Evolutionary conservation across 78 protist genomes (phyloP).

Genomic region (Blattamonas nauphoetae): DNA sequence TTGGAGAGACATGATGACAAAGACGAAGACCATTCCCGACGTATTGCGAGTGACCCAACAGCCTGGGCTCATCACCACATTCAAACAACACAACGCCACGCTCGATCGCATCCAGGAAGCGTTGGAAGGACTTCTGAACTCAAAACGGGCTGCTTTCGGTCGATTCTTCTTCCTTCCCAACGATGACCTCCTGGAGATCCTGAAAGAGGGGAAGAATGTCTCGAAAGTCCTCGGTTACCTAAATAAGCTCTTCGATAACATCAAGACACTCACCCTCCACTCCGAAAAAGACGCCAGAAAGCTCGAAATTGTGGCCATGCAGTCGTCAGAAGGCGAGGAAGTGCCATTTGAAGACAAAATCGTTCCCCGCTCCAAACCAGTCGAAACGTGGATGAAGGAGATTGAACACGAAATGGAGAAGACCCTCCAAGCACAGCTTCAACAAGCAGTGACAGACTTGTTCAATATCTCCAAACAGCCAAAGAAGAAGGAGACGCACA

Average conservation of each 20-base stretch:
- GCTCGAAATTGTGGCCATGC: neutral
- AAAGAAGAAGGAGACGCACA: neutral
- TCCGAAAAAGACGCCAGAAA: neutral
- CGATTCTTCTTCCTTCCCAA: conserved; percentile 67
- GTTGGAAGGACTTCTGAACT: conserved; percentile 57
- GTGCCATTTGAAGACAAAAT: neutral
- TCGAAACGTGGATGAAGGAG: conserved; percentile 54
- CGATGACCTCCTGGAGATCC: conserved; percentile 68
- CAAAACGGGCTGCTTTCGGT: conserved; percentile 53
- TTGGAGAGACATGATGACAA: conserved; percentile 9
- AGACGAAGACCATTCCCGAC: conserved; percentile 1
- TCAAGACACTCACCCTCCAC: neutral
- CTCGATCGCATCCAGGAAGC: conserved; percentile 49
- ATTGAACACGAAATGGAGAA: conserved; percentile 35
- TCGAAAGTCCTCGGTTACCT: conserved; percentile 58
- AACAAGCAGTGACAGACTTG: neutral
- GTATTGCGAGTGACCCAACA: neutral
- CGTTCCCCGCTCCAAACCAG: conserved; percentile 15
- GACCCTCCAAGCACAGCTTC: conserved; percentile 22
- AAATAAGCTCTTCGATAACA: conserved; percentile 45
- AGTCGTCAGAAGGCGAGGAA: neutral
- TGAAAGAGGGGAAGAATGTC: conserved; percentile 52
- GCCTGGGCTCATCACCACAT: neutral
- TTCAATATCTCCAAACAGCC: neutral
- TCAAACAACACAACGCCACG: conserved; percentile 1